phyloP scores from a whole-genome alignment of 139 green algal genomes.

The Limnomonas spitsbergensis region DNA sequence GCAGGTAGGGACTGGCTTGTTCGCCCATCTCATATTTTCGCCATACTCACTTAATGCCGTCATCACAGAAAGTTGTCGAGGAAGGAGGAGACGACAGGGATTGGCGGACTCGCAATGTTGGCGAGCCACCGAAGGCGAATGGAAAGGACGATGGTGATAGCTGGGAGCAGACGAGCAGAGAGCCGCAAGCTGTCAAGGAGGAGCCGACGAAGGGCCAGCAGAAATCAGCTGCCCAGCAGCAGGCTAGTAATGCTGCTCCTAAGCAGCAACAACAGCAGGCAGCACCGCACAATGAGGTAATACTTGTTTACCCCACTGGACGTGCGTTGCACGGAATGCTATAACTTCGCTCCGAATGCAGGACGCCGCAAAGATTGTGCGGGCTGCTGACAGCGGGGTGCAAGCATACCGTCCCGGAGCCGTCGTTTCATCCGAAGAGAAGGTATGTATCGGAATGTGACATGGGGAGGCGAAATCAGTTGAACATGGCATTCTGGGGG shows the following conservation, averaged over 20 bases:
- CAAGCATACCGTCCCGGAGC: slow-evolving; percentile 63
- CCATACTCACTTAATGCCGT: background rate
- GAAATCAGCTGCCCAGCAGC: background rate
- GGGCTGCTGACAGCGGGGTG: slow-evolving; percentile 65
- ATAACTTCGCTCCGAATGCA: too few species aligned
- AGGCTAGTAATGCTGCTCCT: background rate
- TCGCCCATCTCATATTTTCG: background rate
- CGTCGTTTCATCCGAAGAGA: slow-evolving; percentile 29
- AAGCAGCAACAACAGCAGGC: background rate
- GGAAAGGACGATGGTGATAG: background rate
- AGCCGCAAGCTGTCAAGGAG: background rate
- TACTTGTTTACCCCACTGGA: too few species aligned
- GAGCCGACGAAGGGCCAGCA: background rate
- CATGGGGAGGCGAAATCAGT: too few species aligned
- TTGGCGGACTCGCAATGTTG: slow-evolving; percentile 54
- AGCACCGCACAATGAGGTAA: background rate
- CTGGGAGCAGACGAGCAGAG: background rate
- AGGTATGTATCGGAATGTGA: slow-evolving; percentile 33
- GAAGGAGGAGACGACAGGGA: slow-evolving; percentile 61
- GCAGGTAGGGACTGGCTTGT: slow-evolving; percentile 26
- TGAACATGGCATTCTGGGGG: too few species aligned
- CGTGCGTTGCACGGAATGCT: too few species aligned
- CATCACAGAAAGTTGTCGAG: slow-evolving; percentile 45
- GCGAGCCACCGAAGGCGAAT: background rate
- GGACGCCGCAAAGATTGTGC: slow-evolving; percentile 53